phyloP scores from a whole-genome alignment of 805 yeast genomes.

The Tetrapisispora taiwanensis region DNA sequence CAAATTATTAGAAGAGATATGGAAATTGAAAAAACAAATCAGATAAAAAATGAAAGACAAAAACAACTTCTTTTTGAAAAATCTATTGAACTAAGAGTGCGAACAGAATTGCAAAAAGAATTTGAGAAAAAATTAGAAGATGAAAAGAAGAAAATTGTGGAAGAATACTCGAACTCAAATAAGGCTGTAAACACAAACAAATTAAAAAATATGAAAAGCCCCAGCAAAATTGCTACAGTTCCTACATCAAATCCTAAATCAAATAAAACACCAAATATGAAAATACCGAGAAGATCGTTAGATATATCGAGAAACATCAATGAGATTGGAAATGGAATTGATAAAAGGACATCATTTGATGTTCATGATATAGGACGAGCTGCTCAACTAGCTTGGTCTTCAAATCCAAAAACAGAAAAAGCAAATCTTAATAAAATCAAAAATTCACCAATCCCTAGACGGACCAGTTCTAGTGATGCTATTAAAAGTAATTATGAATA shows the following conservation, averaged over 20 bases:
- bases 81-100: constrained; percentile 18
- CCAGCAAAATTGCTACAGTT: not conserved
- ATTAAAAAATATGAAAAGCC: not conserved
- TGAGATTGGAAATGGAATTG: not conserved
- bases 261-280: constrained; percentile 2
- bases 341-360: not conserved
- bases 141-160: constrained; percentile 4
- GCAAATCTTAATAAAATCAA: not conserved
- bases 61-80: constrained; percentile 14
- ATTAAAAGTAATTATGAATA: constrained; percentile 13
- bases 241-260: not conserved
- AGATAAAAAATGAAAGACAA: constrained; percentile 6
- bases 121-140: constrained; percentile 7
- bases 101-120: constrained; percentile 14
- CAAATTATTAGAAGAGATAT: constrained; percentile 15
- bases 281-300: constrained; percentile 2
- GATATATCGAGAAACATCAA: constrained; percentile 4
- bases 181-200: not conserved
- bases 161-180: not conserved
- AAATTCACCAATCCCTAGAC: not conserved
- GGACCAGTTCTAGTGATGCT: constrained; percentile 1
- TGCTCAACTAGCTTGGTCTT: constrained; percentile 17
- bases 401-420: not conserved
- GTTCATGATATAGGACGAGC: constrained; percentile 11
- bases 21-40: constrained; percentile 7